A percentile compares a stretch with the other conserved stretches of the same genome.
Evolutionary conservation across 352 stramenopile genomes (phyloP).

Genomic region (Phytophthora pinifolia): DNA sequence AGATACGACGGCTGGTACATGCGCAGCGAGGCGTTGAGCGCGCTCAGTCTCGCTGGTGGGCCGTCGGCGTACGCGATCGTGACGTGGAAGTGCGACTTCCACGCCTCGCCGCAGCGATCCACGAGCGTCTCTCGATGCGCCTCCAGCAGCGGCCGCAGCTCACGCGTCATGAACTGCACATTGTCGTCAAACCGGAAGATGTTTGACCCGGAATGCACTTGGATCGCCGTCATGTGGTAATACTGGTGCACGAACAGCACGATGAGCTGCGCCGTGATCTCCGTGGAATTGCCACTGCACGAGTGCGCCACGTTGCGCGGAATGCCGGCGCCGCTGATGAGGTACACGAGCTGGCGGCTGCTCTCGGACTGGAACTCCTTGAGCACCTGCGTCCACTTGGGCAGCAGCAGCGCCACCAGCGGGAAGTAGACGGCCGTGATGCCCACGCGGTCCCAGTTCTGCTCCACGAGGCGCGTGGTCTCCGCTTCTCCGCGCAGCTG

Average conservation of each 20-base stretch:
- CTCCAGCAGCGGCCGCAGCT: conserved; percentile 94
- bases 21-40: conserved; percentile 95
- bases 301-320: conserved; percentile 93
- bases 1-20: conserved; percentile 95
- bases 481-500: conserved; percentile 63
- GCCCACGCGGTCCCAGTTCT: conserved; percentile 59
- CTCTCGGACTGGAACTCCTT: conserved; percentile 74
- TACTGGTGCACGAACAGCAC: conserved; percentile 91
- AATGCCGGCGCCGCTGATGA: conserved; percentile 96
- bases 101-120: conserved; percentile 88
- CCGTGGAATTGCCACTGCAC: conserved; percentile 95
- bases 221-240: conserved; percentile 93
- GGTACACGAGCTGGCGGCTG: conserved; percentile 92
- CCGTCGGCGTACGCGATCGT: conserved; percentile 98
- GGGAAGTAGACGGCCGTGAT: conserved; percentile 95
- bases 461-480: conserved; percentile 57
- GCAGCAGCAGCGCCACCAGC: conserved; percentile 92
- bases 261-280: conserved; percentile 92
- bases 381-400: conserved; percentile 90
- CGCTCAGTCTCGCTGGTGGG: conserved; percentile 93
- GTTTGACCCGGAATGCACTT: conserved; percentile 96
- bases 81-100: conserved; percentile 94
- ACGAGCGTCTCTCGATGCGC: conserved; percentile 94
- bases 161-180: conserved; percentile 96
- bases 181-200: conserved; percentile 97